Evolutionary conservation across 306 rosid species (phyloP).

Genomic region (Cyclanthera cordifolia): DNA sequence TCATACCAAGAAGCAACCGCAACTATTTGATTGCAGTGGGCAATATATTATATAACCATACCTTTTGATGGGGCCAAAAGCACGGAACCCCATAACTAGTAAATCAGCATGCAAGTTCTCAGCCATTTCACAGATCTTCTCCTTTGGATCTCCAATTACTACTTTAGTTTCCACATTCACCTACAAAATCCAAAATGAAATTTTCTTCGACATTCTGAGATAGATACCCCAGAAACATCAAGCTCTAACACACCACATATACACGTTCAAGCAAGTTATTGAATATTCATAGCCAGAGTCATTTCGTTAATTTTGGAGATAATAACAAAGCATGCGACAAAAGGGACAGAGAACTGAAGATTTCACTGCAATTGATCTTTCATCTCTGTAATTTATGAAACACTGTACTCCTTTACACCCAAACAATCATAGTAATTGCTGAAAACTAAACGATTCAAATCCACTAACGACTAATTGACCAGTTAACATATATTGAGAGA

Average conservation of each 20-base stretch:
- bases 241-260: background rate
- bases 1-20: background rate
- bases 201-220: background rate
- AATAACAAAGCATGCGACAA: background rate
- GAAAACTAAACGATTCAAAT: background rate
- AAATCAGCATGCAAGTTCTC: slow-evolving; percentile 59
- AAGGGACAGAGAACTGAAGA: background rate
- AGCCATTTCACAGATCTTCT: slow-evolving; percentile 71
- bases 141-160: slow-evolving; percentile 79
- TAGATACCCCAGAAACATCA: background rate
- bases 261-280: background rate
- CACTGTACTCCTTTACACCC: slow-evolving; percentile 1
- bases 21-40: background rate
- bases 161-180: slow-evolving; percentile 47
- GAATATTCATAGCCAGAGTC: background rate
- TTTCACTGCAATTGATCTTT: background rate
- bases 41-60: background rate
- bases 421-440: background rate
- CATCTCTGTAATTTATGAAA: background rate
- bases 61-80: slow-evolving; percentile 81
- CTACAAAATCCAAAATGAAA: slow-evolving; percentile 20
- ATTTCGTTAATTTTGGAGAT: background rate
- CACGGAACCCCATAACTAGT: slow-evolving; percentile 81
- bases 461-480: background rate
- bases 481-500: background rate